Evolutionary conservation across 805 yeast species (phyloP), one percentile per base, ranked within the genome.

Genomic region (Hanseniaspora thailandica): DNA sequence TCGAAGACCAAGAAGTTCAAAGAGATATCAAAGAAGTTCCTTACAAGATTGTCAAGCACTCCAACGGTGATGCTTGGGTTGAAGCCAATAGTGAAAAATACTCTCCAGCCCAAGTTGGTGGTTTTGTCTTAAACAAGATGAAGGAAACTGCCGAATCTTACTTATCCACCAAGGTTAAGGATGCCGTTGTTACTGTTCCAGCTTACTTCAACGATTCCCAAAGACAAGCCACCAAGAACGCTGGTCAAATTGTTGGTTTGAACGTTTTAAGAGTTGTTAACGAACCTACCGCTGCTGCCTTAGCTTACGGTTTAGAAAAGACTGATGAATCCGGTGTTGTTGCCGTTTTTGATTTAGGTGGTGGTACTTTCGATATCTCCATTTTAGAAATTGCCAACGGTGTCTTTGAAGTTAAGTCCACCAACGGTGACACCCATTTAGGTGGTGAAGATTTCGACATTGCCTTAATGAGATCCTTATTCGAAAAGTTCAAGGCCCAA

Each of bases 311-410:
- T 74, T 76, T 87, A 65, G 96, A 87, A 74, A 84, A 84, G 76
- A 63, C 72, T 38, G 54, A 50, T 26, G 82, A 77, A 62, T 76
- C 81, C 66, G 82, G 81, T 73, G 84, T 84, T 58, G 95, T 88
- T 63, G 97, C 97, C 58, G 97, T 88, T 60, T 88, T 89, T 75
- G 97, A 88, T 74, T 78, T 88, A 67, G 97, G 97, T 81, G 97
- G 97, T 72, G 97, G 97, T 81, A 88, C 97, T 65, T 88, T 88
- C 70, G 97, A 88, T 84, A 84, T 88, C 72, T 88, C 97, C 63
- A 86, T 88, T 69, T 78, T 88, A 68, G 97, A 89, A 77, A 89
- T 88, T 64, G 96, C 89, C 74, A 87, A 88, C 68, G 97, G 97
- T 78, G 97, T 88, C 61, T 88, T 88, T 65, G 97, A 88, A 78